These are phyloP conservation scores for Colletotrichum sp. DNA, from an alignment of 2,329 filamentous ascomycete species.

Conservation along the genomic window DNA sequence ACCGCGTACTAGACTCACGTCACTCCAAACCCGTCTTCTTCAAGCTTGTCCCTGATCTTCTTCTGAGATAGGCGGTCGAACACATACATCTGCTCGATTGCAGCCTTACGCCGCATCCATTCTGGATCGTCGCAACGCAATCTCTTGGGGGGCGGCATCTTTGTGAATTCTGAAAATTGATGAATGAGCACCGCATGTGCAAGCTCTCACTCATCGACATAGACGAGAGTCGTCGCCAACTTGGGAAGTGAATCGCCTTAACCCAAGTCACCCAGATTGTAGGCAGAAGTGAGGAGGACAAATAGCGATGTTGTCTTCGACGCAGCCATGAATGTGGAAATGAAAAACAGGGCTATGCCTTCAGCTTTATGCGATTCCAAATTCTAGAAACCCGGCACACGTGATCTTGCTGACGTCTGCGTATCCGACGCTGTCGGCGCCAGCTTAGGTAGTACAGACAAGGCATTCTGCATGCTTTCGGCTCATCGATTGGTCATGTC, in stretches of 20 bases:
- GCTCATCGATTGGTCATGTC: too few species aligned
- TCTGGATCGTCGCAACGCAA: fast-evolving
- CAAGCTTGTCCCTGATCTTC: neutral
- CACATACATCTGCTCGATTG: neutral
- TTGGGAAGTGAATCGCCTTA: fast-evolving
- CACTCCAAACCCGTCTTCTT: fast-evolving
- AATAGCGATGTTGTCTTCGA: fast-evolving
- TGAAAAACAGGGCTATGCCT: neutral
- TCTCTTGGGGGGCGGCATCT: neutral
- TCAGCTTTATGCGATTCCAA: neutral
- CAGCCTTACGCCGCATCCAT: neutral
- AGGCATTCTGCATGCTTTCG: neutral
- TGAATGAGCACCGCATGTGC: fast-evolving
- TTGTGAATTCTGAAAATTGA: fast-evolving
- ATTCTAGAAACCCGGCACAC: fast-evolving
- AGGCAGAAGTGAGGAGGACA: too few species aligned
- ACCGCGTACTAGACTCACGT: neutral
- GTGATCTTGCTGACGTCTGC: neutral
- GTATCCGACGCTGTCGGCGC: fast-evolving
- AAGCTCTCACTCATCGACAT: fast-evolving
- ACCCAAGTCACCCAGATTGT: too few species aligned
- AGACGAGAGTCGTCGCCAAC: fast-evolving
- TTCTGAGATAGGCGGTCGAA: neutral
- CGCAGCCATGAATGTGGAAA: neutral
- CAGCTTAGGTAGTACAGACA: neutral